Evolutionary conservation across 1,139 yeast genomes (phyloP).

Genomic region (Hyphopichia khmerensis): DNA sequence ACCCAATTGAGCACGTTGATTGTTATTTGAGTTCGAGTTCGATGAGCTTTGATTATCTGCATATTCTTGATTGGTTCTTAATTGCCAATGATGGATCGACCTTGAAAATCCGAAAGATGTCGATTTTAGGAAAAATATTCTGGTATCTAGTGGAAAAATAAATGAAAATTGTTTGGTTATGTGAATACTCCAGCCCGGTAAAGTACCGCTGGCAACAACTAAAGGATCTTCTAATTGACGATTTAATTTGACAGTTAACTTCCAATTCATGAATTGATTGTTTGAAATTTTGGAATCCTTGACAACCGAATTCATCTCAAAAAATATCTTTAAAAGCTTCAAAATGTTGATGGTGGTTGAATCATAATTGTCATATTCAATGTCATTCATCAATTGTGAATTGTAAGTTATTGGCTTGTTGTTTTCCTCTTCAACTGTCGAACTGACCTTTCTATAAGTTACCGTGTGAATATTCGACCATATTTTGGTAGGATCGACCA

Average conservation of each 20-base stretch:
- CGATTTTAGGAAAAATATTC: constrained; percentile 76
- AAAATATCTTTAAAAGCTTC: constrained; percentile 54
- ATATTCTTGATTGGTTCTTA: constrained; percentile 45
- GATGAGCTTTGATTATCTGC: constrained; percentile 16
- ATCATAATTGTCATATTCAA: constrained; percentile 41
- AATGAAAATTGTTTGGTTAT: constrained; percentile 76
- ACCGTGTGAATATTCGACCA: constrained; percentile 61
- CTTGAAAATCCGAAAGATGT: constrained; percentile 93
- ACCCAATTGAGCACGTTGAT: constrained; percentile 54
- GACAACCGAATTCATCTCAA: constrained; percentile 46
- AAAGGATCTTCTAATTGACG: constrained; percentile 89
- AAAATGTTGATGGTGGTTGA: constrained; percentile 49
- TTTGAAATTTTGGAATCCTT: constrained; percentile 30
- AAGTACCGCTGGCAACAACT: constrained; percentile 80
- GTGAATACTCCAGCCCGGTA: constrained; percentile 84
- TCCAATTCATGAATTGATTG: constrained; percentile 68
- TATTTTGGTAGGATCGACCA: constrained; percentile 49
- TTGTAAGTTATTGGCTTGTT: constrained; percentile 12
- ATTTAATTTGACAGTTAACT: constrained; percentile 81
- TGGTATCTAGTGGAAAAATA: constrained; percentile 78
- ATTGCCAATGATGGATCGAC: constrained; percentile 76
- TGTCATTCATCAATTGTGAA: constrained; percentile 20
- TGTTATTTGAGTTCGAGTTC: constrained; percentile 9
- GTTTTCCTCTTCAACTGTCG: constrained; percentile 13
- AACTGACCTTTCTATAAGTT: constrained; percentile 43